Conservation (phyloP, 345 rosid species). For the Kandelia obovata region DNA sequence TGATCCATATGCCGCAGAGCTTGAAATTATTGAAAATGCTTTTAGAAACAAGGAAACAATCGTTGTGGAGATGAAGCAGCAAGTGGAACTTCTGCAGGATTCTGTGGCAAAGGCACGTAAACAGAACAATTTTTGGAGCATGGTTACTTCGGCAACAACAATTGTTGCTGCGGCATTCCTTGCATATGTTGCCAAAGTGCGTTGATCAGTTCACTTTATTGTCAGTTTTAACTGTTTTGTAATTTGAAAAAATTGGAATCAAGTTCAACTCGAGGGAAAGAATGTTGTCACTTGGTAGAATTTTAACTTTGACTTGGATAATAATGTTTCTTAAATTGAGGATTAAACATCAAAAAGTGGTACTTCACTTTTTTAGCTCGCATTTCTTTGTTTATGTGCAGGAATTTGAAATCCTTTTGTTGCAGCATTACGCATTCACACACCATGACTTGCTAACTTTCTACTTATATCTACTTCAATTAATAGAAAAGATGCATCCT, state of each 20-base stretch:
- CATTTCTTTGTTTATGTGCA: too few species aligned
- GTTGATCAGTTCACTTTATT: constrained; percentile 26
- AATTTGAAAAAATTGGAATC: too few species aligned
- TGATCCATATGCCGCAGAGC: constrained; percentile 36
- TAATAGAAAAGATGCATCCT: too few species aligned
- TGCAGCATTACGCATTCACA: too few species aligned
- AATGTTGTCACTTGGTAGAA: constrained; percentile 11
- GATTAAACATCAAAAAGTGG: background rate
- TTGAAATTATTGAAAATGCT: constrained; percentile 50
- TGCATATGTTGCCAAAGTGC: constrained; percentile 54
- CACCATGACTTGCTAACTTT: too few species aligned
- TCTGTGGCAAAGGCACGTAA: constrained; percentile 48
- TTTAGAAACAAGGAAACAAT: constrained; percentile 45
- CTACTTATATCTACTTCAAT: too few species aligned
- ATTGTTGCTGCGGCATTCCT: constrained; percentile 57
- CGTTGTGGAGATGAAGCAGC: constrained; percentile 55
- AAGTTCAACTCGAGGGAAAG: background rate
- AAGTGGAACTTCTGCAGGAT: constrained; percentile 47
- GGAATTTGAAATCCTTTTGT: too few species aligned
- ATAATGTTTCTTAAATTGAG: constrained; percentile 13
- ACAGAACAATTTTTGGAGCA: constrained; percentile 57
- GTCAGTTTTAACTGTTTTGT: background rate
- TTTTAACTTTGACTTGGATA: constrained; percentile 9
- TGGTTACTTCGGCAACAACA: constrained; percentile 65
- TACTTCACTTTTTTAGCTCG: too few species aligned